phyloP scores from a whole-genome alignment of 257 asterid species.

The Salvia rosmarinus region DNA sequence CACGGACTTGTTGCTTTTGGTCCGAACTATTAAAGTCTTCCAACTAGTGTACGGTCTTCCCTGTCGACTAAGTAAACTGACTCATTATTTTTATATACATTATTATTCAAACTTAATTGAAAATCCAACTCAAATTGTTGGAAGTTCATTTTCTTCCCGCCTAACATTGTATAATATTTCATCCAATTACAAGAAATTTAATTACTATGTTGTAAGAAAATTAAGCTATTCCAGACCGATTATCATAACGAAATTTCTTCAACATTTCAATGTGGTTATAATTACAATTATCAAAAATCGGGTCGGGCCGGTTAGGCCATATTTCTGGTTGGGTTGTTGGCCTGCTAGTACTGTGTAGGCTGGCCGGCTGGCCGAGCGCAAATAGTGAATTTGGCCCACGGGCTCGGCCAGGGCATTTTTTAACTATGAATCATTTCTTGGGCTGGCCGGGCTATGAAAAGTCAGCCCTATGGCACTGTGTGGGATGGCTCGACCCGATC shows the following conservation, averaged over 20 bases:
- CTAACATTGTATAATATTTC: neutral
- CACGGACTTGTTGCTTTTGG: constrained; percentile 16
- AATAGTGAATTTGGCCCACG: too few species aligned
- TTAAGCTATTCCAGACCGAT: neutral
- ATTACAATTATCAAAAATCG: too few species aligned
- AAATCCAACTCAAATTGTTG: neutral
- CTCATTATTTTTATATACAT: neutral
- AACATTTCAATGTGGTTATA: too few species aligned
- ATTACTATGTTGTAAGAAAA: neutral
- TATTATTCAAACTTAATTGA: neutral
- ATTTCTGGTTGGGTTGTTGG: too few species aligned
- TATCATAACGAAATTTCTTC: neutral
- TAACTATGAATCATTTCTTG: too few species aligned
- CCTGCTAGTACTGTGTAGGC: too few species aligned
- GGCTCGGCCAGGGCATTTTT: too few species aligned
- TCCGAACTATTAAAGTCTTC: constrained; percentile 26
- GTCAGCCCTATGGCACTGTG: too few species aligned
- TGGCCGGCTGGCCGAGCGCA: too few species aligned
- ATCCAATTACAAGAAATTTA: neutral
- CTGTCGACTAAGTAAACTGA: neutral
- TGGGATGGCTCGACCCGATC: too few species aligned
- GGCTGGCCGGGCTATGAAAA: too few species aligned
- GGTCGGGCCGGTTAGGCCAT: too few species aligned
- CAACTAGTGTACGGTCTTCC: constrained; percentile 17
- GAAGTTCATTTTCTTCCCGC: neutral